Base-by-base conservation (phyloP, 306 rosid genomes). In the Corylus heterophylla region DNA sequence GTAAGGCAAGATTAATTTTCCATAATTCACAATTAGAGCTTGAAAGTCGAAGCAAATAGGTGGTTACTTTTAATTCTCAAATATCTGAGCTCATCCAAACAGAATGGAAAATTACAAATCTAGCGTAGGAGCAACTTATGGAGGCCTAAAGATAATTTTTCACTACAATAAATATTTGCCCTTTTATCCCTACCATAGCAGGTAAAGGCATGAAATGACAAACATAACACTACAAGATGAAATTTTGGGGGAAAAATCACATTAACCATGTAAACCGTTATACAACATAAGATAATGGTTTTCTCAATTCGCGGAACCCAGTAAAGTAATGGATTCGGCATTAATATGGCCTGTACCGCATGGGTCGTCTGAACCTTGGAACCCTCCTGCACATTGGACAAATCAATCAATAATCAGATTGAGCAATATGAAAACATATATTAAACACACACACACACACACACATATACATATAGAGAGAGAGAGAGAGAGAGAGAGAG, bases 341-440 rank as follows among this genome's bases (percentile, higher is more conserved):
- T 87, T 88, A 94, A 83, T 91, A 94, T 48, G 98, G 98, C 80
- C 98, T 87, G 89, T 88, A 94, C 47, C 97, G 85, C 63, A 88
- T 90, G 8, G 98, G 97, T 83, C 97, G 87, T 86, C 98, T 94
- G 87, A 85, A 92, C 92, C 98, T 89, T 9, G 98, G 97, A 78
- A 87, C 87, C 87, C 98, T 90, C 87, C 98, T 94, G 97, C 91
- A 87, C 22, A 66, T 61, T 52, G 79, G 67, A 73, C 47, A 12
- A 77, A 71, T 77, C 52, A 51, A 51, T 83, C 52, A 51, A 51
- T 83, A 42, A 72, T 68, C 66, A 74, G 62, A n/a, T 12, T 14
- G 67, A 18, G 52, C 61, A 54, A 48, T 13, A 59, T 18, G 17
- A 44, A 44, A 37, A 42, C 6, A 42, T 42, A 42, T 5, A 42